Evolutionary conservation across 306 rosid genomes (phyloP).

Genomic region (Inga laurina): DNA sequence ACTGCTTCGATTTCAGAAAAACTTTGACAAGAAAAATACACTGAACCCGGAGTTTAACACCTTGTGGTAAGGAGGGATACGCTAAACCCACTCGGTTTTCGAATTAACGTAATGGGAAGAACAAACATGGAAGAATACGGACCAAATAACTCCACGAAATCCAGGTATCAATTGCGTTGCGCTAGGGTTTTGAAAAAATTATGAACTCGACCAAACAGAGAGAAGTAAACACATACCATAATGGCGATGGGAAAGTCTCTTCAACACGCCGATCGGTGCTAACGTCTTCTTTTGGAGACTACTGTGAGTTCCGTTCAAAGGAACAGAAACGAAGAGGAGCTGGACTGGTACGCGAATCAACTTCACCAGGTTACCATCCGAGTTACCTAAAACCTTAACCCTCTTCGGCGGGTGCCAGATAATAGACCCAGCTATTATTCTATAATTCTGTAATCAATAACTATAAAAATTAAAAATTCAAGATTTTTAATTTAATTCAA

Average conservation of each 20-base stretch:
- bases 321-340: not conserved
- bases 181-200: slow-evolving; percentile 8
- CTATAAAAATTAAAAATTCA: too few species aligned
- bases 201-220: not conserved
- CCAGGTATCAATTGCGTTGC: slow-evolving; percentile 11
- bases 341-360: too few species aligned
- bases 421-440: not conserved
- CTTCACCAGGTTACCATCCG: not conserved
- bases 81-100: slow-evolving; percentile 20
- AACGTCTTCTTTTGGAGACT: not conserved
- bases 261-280: not conserved
- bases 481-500: too few species aligned
- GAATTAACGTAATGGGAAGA: not conserved
- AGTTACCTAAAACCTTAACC: not conserved
- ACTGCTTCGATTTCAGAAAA: slow-evolving; percentile 10
- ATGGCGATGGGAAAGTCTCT: not conserved
- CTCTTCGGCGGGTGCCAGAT: not conserved
- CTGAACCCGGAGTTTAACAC: not conserved
- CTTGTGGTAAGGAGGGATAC: not conserved
- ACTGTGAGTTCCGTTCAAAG: not conserved
- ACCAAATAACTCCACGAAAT: slow-evolving; percentile 11
- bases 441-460: too few species aligned
- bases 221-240: slow-evolving; percentile 10
- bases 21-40: not conserved
- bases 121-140: not conserved